These are phyloP conservation scores for Cutaneotrichosporon spelunceum DNA, from an alignment of 1,284 basidiomycete species.

Conservation along the genomic window DNA sequence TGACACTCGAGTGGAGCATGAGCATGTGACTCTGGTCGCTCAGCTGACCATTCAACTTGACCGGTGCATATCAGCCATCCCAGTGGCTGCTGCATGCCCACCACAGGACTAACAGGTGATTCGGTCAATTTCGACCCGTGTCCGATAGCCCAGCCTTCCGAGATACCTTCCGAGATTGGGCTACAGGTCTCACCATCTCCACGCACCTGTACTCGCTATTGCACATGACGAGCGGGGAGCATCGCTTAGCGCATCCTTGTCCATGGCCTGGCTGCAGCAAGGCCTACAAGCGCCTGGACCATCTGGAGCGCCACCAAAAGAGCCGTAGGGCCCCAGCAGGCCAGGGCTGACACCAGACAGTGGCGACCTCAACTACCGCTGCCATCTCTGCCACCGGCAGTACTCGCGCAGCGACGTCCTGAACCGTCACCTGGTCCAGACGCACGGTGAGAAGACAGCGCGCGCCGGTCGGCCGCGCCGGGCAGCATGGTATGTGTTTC, in stretches of 20 bases:
- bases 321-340: slow-evolving; percentile 16
- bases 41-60: too few species aligned
- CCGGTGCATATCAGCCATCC: neutral
- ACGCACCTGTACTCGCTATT: neutral
- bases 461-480: slow-evolving; percentile 24
- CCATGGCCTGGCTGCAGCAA: slow-evolving; percentile 26
- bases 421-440: slow-evolving; percentile 25
- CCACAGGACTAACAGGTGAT: neutral
- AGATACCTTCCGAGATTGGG: neutral
- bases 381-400: slow-evolving; percentile 21
- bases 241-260: slow-evolving; percentile 14
- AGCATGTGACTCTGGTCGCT: neutral
- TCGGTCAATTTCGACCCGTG: slow-evolving; percentile 6
- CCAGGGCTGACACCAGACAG: slow-evolving; percentile 16
- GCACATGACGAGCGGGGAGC: neutral
- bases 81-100: neutral
- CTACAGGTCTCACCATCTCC: slow-evolving; percentile 10
- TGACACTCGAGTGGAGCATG: too few species aligned
- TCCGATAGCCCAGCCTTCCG: neutral
- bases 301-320: slow-evolving; percentile 26
- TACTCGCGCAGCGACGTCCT: slow-evolving; percentile 30
- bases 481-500: slow-evolving; percentile 21
- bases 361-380: slow-evolving; percentile 24
- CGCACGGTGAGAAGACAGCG: slow-evolving; percentile 21
- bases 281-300: slow-evolving; percentile 24